A percentile compares a stretch with the other conserved stretches of the same genome.
phyloP scores from a whole-genome alignment of 163 green algal species.

The Volvox carteri region DNA sequence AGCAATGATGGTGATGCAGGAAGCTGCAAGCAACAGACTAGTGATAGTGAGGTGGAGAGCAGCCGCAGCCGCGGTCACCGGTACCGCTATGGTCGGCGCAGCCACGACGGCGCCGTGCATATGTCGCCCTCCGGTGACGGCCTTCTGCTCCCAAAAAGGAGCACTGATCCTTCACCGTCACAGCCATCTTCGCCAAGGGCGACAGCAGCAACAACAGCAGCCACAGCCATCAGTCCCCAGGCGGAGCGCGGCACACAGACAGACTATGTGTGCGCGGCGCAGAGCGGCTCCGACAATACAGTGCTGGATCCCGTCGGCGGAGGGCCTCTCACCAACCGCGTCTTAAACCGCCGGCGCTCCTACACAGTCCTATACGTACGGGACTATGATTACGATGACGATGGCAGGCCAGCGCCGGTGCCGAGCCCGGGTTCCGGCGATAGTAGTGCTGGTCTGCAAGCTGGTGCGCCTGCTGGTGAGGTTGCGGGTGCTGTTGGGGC shows the following conservation, averaged over 20 bases:
- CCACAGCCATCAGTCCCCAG: not conserved
- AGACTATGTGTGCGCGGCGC: not conserved
- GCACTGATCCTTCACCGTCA: too few relatives aligned
- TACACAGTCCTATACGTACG: slow-evolving; percentile 40
- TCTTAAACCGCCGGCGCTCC: not conserved
- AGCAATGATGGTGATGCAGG: not conserved
- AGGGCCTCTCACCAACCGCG: not conserved
- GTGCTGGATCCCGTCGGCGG: not conserved
- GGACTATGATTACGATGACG: not conserved
- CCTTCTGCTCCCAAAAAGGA: too few relatives aligned
- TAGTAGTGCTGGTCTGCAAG: not conserved
- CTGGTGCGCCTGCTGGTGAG: too few relatives aligned
- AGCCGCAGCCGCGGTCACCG: not conserved
- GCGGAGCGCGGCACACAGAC: not conserved
- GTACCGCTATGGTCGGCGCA: not conserved
- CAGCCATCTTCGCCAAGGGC: too few relatives aligned
- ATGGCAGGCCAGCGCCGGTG: not conserved
- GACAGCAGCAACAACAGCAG: not conserved
- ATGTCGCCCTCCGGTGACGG: too few relatives aligned
- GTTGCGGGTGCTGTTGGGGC: not conserved
- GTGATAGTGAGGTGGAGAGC: too few relatives aligned
- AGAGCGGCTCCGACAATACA: not conserved
- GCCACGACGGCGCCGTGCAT: too few relatives aligned
- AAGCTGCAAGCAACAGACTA: too few relatives aligned
- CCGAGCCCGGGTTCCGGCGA: too few relatives aligned